Base-by-base conservation (phyloP, 345 rosid species). In the Laguncularia racemosa region DNA sequence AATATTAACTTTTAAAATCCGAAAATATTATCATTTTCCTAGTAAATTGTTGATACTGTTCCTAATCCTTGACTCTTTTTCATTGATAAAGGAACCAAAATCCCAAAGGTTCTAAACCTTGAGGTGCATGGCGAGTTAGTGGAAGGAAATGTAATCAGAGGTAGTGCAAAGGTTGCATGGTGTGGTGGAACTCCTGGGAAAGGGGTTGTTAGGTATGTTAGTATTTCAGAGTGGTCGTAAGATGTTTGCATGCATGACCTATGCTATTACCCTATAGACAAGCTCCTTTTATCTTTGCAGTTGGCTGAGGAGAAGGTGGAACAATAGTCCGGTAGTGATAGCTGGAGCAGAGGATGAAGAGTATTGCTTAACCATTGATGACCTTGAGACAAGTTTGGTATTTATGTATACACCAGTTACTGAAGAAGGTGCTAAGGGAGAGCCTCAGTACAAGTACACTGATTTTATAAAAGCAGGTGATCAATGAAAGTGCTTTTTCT, bases 341-440 rank as follows among this genome's bases (percentile, higher is more conserved):
- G 78, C 67, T 68, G 96, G 96, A 64, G 93, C 93, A 57, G 96
- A 92, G 73, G 95, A 83, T 53, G 91, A 84, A 66, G 96, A 84
- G 71, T 92, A 92, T 67, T 72, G 40, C 59, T 72, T 92, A 69
- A 78, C 84, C 16, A 50, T 92, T 51, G 93, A 86, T 76, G 98
- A 92, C 70, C 74, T 86, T 43, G 95, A 74, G 63, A 86, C 97
- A 60, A 89, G 98, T 82, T 80, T 92, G 85, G 98, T 92, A 49
- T 92, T 83, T 69, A 92, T 92, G 98, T 89, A 86, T 65, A 89
- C 98, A 17, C 98, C 98, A 45, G 93, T 92, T 58, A 86, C 97
- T 3, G 89, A 89, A 75, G 96, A 68, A 80, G 93, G 96, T 58
- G 86, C 88, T 64, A 92, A 83, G 76, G 98, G 98, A 75, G 98